Base-by-base conservation (phyloP, 768 basidiomycete genomes). In the Suillus placidus region DNA sequence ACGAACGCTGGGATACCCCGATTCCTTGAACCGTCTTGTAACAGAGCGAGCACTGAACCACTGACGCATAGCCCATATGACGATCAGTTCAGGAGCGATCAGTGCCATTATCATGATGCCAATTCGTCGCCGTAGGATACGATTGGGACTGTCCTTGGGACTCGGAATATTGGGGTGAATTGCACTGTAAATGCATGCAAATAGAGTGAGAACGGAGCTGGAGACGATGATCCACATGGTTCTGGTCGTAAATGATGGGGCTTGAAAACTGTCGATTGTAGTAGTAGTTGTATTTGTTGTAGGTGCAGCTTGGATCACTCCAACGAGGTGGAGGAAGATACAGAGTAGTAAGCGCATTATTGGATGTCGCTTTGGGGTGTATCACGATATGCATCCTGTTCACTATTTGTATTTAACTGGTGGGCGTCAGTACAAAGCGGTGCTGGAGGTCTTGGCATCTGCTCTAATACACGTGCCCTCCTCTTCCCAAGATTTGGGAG, bases 111-210 rank as follows among this genome's bases (percentile, higher is more conserved):
- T 8, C 43, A 71, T 71, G 3, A 70, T 62, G 20, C 42, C 4
- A 20, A 72, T 16, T 23, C 61, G 57, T 13, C 49, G 47, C 32
- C 14, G 1, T 51, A 62, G n/a, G 42, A 54, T 18, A 9, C 32
- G 32, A 40, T 8, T 0, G n/a, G 12, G 13, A 5, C 38, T 40
- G 14, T 40, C 38, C 26, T 42, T 26, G 2, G 38, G 38, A 18
- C 23, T 42, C 1, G 70, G 76, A 16, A 74, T 66, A 49, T 77
- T 73, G 2, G 71, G 73, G 57, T 77, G 73, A 14, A 73, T 61
- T 10, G 74, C 66, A 18, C 70, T 62, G 72, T 71, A 77, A 2
- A 68, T 71, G 42, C 73, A 76, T 0, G 71, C 61, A n/a, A 74
- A 71, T 2, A 77, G 67, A 1, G 71, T 73, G 20, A 45, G 20